These are phyloP conservation scores for Breviolum minutum DNA, from an alignment of 73 alveolate species.

Conservation along the genomic window DNA sequence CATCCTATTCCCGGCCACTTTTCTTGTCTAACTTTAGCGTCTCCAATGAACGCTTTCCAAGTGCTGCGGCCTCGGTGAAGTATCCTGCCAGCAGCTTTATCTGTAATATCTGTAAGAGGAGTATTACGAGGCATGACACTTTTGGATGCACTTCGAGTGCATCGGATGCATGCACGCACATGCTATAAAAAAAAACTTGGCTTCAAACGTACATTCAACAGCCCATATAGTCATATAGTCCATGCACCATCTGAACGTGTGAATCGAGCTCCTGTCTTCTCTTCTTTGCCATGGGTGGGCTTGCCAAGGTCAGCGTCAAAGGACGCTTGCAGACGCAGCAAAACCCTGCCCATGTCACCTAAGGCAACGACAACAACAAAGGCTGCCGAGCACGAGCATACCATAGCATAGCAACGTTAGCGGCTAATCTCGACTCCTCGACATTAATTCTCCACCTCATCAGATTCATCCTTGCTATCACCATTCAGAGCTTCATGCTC, in stretches of 20 bases:
- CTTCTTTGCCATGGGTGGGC: slow-evolving; percentile 29
- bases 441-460: not conserved
- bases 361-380: not conserved
- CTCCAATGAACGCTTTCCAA: no score
- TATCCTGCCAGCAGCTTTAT: not conserved
- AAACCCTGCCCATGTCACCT: slow-evolving; percentile 73
- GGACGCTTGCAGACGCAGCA: slow-evolving; percentile 93
- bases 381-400: not conserved
- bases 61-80: slow-evolving; percentile 13
- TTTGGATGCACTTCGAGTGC: no score
- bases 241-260: not conserved
- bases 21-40: not conserved
- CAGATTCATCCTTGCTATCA: not conserved
- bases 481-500: not conserved
- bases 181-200: not conserved
- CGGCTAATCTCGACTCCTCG: not conserved
- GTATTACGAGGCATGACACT: no score
- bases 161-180: not conserved
- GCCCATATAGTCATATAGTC: no score
- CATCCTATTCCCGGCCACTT: not conserved
- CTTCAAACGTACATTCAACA: no score
- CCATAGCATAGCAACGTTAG: not conserved
- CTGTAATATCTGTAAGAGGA: no score
- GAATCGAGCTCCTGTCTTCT: slow-evolving; percentile 17
- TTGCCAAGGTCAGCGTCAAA: slow-evolving; percentile 57